phyloP scores from a whole-genome alignment of 495 filamentous ascomycete genomes.

The Xeromyces bisporus region DNA sequence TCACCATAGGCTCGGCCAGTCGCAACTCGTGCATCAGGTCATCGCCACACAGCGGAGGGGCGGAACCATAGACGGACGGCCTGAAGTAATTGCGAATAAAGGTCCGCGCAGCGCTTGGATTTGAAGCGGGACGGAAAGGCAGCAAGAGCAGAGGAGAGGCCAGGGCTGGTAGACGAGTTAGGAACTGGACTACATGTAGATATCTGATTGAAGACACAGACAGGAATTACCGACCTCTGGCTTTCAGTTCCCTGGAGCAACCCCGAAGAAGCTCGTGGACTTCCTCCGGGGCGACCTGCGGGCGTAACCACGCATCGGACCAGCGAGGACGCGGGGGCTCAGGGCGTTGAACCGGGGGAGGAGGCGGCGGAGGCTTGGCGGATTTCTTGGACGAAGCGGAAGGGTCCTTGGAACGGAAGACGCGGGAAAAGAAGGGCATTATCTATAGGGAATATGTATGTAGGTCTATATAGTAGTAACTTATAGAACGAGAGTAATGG shows the following conservation, averaged over 20 bases:
- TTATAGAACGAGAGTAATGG: too few relatives aligned
- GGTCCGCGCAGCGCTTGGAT: constrained; percentile 74
- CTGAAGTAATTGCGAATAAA: constrained; percentile 93
- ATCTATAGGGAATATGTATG: too few relatives aligned
- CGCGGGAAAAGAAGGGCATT: constrained; percentile 54
- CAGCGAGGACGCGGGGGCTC: constrained; percentile 55
- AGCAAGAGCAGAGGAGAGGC: constrained; percentile 85
- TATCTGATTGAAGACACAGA: not conserved
- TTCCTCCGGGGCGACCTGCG: constrained; percentile 74
- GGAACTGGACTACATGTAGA: too few relatives aligned
- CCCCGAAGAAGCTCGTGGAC: constrained; percentile 69
- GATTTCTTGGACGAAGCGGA: constrained; percentile 41
- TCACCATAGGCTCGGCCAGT: constrained; percentile 85
- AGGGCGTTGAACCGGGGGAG: constrained; percentile 27
- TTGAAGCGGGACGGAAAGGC: constrained; percentile 86
- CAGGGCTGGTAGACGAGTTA: constrained; percentile 47
- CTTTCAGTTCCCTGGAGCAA: constrained; percentile 84
- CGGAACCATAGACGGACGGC: constrained; percentile 23
- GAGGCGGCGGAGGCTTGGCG: constrained; percentile 32
- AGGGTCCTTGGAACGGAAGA: constrained; percentile 55
- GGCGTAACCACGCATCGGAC: constrained; percentile 81
- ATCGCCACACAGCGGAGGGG: constrained; percentile 41
- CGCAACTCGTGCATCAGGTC: constrained; percentile 70
- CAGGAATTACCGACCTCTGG: constrained; percentile 54
- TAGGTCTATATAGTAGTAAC: too few relatives aligned